A percentile compares a stretch with the other conserved stretches of the same genome.
phyloP scores from a whole-genome alignment of 306 rosid species.

The Hylodesmum podocarpum region DNA sequence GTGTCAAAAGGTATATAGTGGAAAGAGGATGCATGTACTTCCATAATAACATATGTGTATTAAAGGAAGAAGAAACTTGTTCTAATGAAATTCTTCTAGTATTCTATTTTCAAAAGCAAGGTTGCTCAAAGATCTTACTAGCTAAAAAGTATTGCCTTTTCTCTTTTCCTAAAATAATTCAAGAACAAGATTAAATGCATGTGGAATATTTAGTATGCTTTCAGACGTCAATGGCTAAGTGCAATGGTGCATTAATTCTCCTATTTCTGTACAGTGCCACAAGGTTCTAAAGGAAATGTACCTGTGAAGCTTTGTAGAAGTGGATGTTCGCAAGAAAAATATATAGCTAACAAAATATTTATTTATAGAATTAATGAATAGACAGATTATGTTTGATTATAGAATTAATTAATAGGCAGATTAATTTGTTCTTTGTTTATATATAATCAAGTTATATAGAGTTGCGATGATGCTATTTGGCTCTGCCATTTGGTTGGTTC shows the following conservation, averaged over 20 bases:
- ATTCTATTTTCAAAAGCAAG: neutral
- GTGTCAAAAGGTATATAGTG: conserved; percentile 45
- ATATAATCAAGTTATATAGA: neutral
- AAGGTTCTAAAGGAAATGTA: conserved; percentile 1
- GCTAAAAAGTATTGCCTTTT: conserved; percentile 1
- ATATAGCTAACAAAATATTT: conserved; percentile 6
- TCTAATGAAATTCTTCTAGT: conserved; percentile 4
- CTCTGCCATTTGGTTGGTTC: neutral
- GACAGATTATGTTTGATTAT: too few relatives aligned
- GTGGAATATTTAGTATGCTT: conserved; percentile 26
- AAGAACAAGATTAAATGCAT: conserved; percentile 16
- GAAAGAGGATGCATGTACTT: conserved; percentile 35
- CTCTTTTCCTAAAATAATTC: neutral
- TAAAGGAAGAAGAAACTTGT: conserved; percentile 15
- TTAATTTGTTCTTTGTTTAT: neutral
- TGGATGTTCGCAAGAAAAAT: neutral
- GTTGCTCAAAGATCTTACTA: neutral
- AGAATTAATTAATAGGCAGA: neutral
- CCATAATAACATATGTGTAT: neutral
- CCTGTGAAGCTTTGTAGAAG: conserved; percentile 7
- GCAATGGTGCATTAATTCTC: conserved; percentile 21
- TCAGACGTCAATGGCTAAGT: conserved; percentile 34
- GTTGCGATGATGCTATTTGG: neutral
- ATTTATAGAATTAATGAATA: too few relatives aligned
- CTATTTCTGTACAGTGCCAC: conserved; percentile 15